phyloP scores from a whole-genome alignment of 2,329 filamentous ascomycete genomes.

The Boeremia lycopersici region DNA sequence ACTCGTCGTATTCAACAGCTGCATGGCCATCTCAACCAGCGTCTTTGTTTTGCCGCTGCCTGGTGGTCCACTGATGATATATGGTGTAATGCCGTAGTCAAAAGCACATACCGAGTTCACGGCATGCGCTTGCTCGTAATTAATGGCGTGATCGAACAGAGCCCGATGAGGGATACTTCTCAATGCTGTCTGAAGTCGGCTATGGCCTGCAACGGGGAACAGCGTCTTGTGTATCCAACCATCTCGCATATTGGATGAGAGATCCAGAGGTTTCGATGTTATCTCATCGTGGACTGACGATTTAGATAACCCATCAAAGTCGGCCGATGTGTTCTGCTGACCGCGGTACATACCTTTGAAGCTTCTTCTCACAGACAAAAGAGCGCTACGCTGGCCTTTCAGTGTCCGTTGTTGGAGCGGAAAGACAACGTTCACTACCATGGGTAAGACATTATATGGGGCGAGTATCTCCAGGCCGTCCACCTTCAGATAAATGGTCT shows the following conservation, averaged over 20 bases:
- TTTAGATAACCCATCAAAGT: neutral
- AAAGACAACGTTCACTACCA: constrained; percentile 34
- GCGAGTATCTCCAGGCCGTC: constrained; percentile 15
- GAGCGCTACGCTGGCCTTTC: neutral
- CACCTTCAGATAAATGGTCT: constrained; percentile 31
- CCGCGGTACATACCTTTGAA: neutral
- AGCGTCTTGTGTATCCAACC: constrained; percentile 51
- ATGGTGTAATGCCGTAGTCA: constrained; percentile 54
- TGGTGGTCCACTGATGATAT: constrained; percentile 56
- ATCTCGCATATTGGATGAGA: neutral
- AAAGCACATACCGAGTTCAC: constrained; percentile 50
- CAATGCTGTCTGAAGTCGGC: constrained; percentile 47
- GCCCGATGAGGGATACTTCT: constrained; percentile 42
- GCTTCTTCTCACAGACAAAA: neutral
- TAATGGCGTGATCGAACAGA: constrained; percentile 51
- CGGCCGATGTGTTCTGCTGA: neutral
- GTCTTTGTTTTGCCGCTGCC: constrained; percentile 62
- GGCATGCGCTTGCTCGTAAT: constrained; percentile 57
- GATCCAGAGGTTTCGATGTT: neutral
- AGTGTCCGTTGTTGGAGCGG: constrained; percentile 19
- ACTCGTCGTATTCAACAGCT: constrained; percentile 31
- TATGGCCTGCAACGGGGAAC: constrained; percentile 50
- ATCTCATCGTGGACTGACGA: neutral
- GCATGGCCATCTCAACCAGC: constrained; percentile 53
- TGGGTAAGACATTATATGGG: constrained; percentile 2